phyloP scores from a whole-genome alignment of 1,139 yeast genomes.

The Blastobotrys raffinosifermentans region DNA sequence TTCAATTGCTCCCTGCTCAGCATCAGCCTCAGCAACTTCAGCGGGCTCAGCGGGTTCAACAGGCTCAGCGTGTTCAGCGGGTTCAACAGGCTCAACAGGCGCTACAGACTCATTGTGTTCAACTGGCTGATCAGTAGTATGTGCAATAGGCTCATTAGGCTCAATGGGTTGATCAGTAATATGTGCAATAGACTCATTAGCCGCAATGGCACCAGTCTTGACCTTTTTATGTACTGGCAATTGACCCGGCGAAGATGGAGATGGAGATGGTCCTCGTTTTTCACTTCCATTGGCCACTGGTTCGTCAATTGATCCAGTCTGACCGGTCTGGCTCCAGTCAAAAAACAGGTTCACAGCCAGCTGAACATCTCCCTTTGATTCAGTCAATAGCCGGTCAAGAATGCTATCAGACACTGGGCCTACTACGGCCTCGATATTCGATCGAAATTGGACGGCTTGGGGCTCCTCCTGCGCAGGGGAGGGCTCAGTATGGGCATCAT shows the following conservation, averaged over 20 bases:
- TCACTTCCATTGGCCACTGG: conserved; percentile 1
- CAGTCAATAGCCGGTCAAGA: conserved; percentile 15
- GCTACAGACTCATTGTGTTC: neutral
- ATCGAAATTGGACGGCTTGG: too few species aligned
- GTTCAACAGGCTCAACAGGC: neutral
- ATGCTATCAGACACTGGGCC: conserved; percentile 20
- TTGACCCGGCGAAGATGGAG: neutral
- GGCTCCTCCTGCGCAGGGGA: too few species aligned
- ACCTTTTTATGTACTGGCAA: neutral
- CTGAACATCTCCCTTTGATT: conserved; percentile 26
- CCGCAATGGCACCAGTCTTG: neutral
- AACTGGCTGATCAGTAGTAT: neutral
- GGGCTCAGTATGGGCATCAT: too few species aligned
- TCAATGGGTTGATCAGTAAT: neutral
- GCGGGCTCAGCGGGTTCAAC: conserved; percentile 2
- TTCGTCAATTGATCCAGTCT: neutral
- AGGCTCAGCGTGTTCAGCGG: neutral
- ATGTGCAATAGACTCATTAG: neutral
- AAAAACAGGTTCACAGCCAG: conserved; percentile 28
- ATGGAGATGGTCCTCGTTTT: conserved; percentile 2
- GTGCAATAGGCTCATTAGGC: neutral
- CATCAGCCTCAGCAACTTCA: neutral
- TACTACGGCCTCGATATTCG: conserved; percentile 22
- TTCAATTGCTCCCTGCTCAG: conserved; percentile 1
- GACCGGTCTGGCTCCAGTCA: conserved; percentile 14